Base-by-base conservation (phyloP, 768 basidiomycete species). In the Scleroderma citrinum region DNA sequence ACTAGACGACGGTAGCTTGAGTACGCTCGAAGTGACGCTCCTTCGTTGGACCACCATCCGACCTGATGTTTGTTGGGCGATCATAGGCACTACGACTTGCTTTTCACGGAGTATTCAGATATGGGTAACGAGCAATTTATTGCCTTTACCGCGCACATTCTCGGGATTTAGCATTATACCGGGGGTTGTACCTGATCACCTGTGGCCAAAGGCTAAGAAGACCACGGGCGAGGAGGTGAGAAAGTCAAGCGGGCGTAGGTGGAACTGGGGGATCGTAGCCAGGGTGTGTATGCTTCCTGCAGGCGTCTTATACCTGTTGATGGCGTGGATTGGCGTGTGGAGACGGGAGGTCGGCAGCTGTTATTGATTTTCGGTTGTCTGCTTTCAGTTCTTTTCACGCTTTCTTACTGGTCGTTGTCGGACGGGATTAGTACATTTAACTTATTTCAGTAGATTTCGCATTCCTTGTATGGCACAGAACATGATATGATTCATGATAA, bases 81-180 rank as follows among this genome's bases (percentile, higher is more conserved):
- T 85, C 11, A 87, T 97, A 42, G 93, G 85, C 0, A 92, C 85
- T 12, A 91, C 89, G 40, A 96, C 95, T 0, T 89, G 85, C 60
- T 72, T 85, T 47, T 85, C 84, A 56, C 77, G 88, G 47, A 80
- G 83, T 56, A 77, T 97, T 47, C 91, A 96, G 69, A 84, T 96
- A 51, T 98, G 93, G 92, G 93, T 96, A 21, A 95, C 93, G 35
- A 87, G 85, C 61, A 98, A 98, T 64, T 78, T 98, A 50, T 68
- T 66, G 3, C 35, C 47, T 24, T 51, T 54, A 6, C 43, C 56
- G 5, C 26, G 13, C 44, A 37, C 51, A 12, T 21, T 45, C 19
- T 36, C 59, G 14, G 42, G 46, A 52, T 42, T 48, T 1, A 49
- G 51, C 26, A 1, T 26, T 7, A 38, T 29, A 20, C 30, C 49